Conservation (phyloP, 139 green algal species). For the Haematococcus sp. region DNA sequence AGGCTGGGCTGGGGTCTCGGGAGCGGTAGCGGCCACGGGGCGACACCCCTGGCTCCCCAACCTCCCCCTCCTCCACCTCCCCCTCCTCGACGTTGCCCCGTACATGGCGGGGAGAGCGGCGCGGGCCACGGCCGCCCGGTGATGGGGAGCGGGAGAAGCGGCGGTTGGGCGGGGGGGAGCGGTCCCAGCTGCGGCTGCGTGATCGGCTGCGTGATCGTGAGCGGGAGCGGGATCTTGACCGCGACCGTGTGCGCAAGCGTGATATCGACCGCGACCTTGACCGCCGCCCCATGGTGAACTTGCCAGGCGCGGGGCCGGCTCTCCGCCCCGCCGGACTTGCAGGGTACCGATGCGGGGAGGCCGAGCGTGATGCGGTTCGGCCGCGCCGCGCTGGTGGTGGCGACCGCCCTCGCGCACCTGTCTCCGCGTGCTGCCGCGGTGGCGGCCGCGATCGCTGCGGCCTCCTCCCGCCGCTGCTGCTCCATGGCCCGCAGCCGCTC, state of each 20-base stretch:
- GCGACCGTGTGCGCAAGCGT: neutral
- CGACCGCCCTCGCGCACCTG: no score
- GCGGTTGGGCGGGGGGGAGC: neutral
- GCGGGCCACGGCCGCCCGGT: neutral
- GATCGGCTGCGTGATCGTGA: neutral
- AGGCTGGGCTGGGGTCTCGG: no score
- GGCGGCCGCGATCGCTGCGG: neutral
- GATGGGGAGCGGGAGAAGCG: neutral
- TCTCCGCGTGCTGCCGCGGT: neutral
- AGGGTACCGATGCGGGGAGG: neutral
- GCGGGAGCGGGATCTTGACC: neutral
- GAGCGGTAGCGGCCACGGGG: no score
- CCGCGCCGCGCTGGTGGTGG: no score
- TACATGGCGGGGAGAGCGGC: neutral
- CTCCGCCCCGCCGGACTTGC: neutral
- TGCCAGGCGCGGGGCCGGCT: neutral
- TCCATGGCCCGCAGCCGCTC: conserved; percentile 11
- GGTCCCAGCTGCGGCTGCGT: neutral
- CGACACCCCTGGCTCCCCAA: neutral
- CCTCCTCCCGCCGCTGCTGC: conserved; percentile 8
- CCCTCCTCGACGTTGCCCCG: neutral
- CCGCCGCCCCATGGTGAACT: neutral
- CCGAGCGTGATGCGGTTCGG: no score
- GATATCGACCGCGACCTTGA: neutral
- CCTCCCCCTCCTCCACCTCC: conserved; percentile 9